Base-by-base conservation (phyloP, 2,329 filamentous ascomycete species). In the Anisogramma anomala region DNA sequence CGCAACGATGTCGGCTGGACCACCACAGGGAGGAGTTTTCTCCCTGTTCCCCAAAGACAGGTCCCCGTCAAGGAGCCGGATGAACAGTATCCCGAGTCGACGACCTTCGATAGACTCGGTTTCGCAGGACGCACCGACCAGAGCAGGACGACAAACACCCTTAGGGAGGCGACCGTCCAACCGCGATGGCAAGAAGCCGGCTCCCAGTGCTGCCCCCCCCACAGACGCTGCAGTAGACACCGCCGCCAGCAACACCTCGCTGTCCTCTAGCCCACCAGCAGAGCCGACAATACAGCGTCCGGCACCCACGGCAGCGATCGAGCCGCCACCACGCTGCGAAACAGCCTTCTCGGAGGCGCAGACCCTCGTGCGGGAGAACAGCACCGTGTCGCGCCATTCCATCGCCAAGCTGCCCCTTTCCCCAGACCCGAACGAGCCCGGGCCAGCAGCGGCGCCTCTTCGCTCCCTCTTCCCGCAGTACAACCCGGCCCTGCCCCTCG, bases 391-490 rank as follows among this genome's bases (percentile, higher is more conserved):
- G 1, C 63, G 70, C 40, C 71, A 61, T 54, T 79, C 73, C 15
- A 76, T 77, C 49, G 69, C 71, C 37, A 77, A 78, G 50, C 58
- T 64, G 18, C 72, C 71, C 13, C 52, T 69, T 3, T 47, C 56
- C 9, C n/a, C 38, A 33, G 55, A 55, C 34, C 45, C 17, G 37
- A 46, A 37, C 46, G 41, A 36, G 18, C 42, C 6, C 31, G 42
- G 6, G 41, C 45, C 13, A 43, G 26, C 45, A 15, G 39, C 46
- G 33, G 42, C 22, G 5, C 63, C 70, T 0, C 69, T 83, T 51
- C 71, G 74, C 23, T 87, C 82, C 18, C 86, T 88, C 52, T 88
- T 88, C 52, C 83, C 83, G 6, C 69, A 72, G 22, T 87, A 86
- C 55, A 78, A 88, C 52, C 79, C 77, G 3, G 71, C 70, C 1